phyloP scores from a whole-genome alignment of 2,329 filamentous ascomycete genomes.

The Fonsecaea nubica region DNA sequence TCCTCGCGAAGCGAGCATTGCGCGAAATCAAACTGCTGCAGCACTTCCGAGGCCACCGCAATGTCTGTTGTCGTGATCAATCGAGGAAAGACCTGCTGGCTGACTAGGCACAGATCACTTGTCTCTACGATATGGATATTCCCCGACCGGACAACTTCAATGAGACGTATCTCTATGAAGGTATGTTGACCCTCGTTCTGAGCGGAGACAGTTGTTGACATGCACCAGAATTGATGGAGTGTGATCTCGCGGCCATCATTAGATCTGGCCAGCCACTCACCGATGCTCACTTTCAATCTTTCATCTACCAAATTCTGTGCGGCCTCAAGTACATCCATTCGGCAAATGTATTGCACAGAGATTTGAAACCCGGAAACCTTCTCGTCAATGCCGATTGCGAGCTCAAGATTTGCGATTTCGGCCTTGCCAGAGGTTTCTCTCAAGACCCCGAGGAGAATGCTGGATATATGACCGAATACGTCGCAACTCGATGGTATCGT shows the following conservation, averaged over 20 bases:
- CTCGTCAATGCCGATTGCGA: conserved; percentile 99
- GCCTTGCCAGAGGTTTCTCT: conserved; percentile 93
- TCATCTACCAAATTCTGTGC: conserved; percentile 99
- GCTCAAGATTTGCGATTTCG: conserved; percentile 99
- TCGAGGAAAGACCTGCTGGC: conserved; percentile 25
- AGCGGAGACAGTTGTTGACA: conserved; percentile 15
- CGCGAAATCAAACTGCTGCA: conserved; percentile 98
- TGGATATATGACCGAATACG: conserved; percentile 99
- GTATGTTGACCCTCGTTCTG: conserved; percentile 57
- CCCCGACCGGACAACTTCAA: conserved; percentile 97
- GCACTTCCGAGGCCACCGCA: conserved; percentile 91
- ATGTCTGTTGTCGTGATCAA: conserved; percentile 62
- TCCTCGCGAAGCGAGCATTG: conserved; percentile 94
- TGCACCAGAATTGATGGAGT: conserved; percentile 91
- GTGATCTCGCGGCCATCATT: conserved; percentile 96
- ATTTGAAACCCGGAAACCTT: conserved; percentile 95
- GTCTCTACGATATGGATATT: conserved; percentile 99
- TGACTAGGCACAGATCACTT: conserved; percentile 79
- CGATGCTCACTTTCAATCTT: conserved; percentile 98
- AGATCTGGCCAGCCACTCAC: conserved; percentile 95
- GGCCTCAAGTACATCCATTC: conserved; percentile 99
- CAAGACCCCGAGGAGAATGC: conserved; percentile 98
- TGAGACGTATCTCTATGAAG: conserved; percentile 98
- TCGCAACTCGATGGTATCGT: conserved; percentile 97
- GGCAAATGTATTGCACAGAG: conserved; percentile 94